A percentile compares a stretch with the other conserved stretches of the same genome.
These are phyloP conservation scores for Nannizzia gypsea DNA, from an alignment of 2,329 filamentous ascomycete genomes.

Conservation along the genomic window DNA sequence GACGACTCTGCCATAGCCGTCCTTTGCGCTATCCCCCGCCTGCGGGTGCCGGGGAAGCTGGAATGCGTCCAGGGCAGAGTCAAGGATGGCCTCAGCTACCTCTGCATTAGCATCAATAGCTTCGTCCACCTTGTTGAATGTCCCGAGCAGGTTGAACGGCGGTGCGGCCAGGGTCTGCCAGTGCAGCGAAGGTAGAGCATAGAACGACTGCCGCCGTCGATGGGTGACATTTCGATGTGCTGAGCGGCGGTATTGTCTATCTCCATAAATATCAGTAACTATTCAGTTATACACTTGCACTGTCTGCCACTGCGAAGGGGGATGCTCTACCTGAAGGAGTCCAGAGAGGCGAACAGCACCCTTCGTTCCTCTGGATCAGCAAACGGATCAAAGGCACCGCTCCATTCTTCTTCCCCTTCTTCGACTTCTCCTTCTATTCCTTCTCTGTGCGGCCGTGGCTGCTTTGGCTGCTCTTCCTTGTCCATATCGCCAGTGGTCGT, in stretches of 20 bases:
- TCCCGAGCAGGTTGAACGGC: constrained; percentile 73
- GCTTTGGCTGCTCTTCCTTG: neutral
- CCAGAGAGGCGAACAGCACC: constrained; percentile 69
- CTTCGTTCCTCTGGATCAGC: constrained; percentile 67
- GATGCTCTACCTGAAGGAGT: constrained; percentile 70
- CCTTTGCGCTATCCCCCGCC: constrained; percentile 14
- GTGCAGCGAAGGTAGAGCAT: constrained; percentile 71
- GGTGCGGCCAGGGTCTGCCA: constrained; percentile 70
- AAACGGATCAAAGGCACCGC: constrained; percentile 52
- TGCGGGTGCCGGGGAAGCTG: constrained; percentile 35
- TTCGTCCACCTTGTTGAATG: constrained; percentile 65
- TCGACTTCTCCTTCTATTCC: constrained; percentile 1
- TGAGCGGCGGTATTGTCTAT: constrained; percentile 69
- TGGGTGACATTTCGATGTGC: constrained; percentile 89
- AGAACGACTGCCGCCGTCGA: constrained; percentile 81
- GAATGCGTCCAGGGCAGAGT: constrained; percentile 57
- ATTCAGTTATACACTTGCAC: neutral
- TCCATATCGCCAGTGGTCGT: neutral
- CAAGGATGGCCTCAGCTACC: constrained; percentile 66
- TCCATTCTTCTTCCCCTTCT: constrained; percentile 37
- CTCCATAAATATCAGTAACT: constrained; percentile 10
- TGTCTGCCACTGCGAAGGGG: too few species aligned
- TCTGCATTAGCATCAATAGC: constrained; percentile 83
- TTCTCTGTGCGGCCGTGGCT: neutral
- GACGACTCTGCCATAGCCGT: constrained; percentile 19